phyloP scores from a whole-genome alignment of 371 early-diverging fungal genomes.

The Dinochytrium kinnereticum region DNA sequence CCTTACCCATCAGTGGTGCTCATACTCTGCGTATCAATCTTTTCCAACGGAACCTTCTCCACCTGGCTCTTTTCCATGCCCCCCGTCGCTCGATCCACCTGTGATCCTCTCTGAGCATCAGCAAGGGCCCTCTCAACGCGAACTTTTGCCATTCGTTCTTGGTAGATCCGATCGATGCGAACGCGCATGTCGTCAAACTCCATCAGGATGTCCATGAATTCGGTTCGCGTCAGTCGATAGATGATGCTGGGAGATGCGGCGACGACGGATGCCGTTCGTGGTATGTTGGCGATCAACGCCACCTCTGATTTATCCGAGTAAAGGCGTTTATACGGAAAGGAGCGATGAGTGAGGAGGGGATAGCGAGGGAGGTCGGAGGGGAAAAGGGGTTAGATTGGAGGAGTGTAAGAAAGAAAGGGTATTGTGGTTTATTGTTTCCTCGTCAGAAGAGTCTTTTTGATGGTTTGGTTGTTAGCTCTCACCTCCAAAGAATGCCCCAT shows the following conservation, averaged over 20 bases:
- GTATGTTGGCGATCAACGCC: slow-evolving; percentile 40
- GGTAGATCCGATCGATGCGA: slow-evolving; percentile 36
- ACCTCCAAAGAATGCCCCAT: slow-evolving; percentile 42
- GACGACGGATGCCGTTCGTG: slow-evolving; percentile 42
- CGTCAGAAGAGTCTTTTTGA: no score
- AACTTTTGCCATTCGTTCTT: slow-evolving; percentile 44
- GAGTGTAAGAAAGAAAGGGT: neutral
- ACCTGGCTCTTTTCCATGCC: neutral
- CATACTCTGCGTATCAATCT: neutral
- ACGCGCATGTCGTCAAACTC: slow-evolving; percentile 46
- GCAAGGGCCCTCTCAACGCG: slow-evolving; percentile 20
- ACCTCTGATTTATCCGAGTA: no score
- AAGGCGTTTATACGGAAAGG: no score
- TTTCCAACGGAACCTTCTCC: neutral
- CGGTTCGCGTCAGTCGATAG: slow-evolving; percentile 37
- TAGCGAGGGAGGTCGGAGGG: no score
- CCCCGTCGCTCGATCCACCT: neutral
- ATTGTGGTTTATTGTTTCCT: neutral
- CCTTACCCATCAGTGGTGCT: neutral
- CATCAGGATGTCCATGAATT: slow-evolving; percentile 33
- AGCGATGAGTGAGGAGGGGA: no score
- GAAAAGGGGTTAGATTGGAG: no score
- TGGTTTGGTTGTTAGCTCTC: neutral
- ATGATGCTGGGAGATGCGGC: slow-evolving; percentile 31
- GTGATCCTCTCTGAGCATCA: neutral